Conservation (phyloP, 768 basidiomycete species). For the Tulasnella calospora region DNA sequence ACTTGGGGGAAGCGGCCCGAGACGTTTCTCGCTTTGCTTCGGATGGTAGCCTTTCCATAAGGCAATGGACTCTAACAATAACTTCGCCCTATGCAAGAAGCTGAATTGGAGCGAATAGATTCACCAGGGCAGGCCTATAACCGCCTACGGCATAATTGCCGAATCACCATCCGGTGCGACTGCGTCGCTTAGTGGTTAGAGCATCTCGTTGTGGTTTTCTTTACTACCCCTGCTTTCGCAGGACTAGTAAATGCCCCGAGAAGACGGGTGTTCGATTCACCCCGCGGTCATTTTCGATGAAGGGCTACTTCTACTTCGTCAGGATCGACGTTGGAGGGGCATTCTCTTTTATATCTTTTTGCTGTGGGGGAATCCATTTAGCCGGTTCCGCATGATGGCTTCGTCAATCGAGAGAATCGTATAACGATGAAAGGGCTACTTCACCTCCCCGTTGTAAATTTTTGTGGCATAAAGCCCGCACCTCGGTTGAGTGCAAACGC, state of each 20-base stretch:
- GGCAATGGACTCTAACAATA: too few species aligned
- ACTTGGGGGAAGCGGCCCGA: too few species aligned
- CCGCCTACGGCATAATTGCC: background rate
- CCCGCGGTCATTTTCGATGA: conserved; percentile 6
- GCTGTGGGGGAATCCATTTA: too few species aligned
- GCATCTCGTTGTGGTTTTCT: conserved; percentile 14
- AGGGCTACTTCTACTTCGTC: too few species aligned
- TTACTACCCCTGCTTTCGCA: background rate
- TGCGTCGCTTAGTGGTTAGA: conserved; percentile 22
- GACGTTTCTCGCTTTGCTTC: background rate
- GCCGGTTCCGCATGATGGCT: too few species aligned
- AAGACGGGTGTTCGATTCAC: conserved; percentile 20
- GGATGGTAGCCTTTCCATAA: background rate
- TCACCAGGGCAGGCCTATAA: background rate
- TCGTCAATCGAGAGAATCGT: too few species aligned
- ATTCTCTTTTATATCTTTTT: too few species aligned
- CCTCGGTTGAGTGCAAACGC: background rate
- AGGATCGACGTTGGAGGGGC: too few species aligned
- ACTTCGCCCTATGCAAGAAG: background rate
- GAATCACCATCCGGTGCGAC: background rate
- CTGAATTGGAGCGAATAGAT: background rate
- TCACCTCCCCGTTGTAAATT: too few species aligned
- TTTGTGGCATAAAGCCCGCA: background rate
- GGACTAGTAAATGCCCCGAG: background rate
- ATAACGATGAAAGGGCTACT: too few species aligned